phyloP scores from a whole-genome alignment of 176 grass and related monocot species.

The Carex cristatella region DNA sequence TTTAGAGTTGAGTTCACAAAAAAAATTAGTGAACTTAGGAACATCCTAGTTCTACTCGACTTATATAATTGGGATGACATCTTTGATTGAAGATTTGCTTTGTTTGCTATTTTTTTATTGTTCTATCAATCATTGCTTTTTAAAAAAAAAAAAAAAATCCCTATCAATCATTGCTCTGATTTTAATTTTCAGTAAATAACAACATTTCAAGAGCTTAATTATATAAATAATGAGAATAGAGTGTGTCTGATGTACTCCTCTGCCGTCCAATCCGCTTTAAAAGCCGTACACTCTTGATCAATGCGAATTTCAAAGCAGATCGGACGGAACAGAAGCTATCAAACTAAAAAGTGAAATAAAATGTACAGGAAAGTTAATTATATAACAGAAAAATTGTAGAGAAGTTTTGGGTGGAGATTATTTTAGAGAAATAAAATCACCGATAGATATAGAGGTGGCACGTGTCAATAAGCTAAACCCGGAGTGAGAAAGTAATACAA shows the following conservation, averaged over 20 bases:
- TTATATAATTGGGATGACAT: not conserved
- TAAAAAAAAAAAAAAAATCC: no score
- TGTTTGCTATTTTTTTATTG: not conserved
- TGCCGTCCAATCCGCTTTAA: no score
- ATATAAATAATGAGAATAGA: not conserved
- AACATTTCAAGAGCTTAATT: not conserved
- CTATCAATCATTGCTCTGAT: not conserved
- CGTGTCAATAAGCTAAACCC: constrained; percentile 1
- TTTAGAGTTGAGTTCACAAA: no score
- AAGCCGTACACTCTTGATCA: no score
- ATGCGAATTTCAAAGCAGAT: no score
- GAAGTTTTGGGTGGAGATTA: not conserved
- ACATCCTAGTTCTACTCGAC: no score
- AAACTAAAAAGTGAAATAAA: no score
- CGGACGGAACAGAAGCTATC: no score
- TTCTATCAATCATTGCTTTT: not conserved
- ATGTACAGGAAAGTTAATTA: no score
- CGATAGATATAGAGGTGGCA: constrained; percentile 30
- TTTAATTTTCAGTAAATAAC: no score
- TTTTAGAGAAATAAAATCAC: not conserved
- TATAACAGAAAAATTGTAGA: not conserved
- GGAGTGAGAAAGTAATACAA: not conserved
- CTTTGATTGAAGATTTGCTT: not conserved
- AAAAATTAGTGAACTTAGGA: no score
- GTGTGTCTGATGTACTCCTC: no score